These are phyloP conservation scores for Scytalidium lignicola DNA, from an alignment of 2,329 filamentous ascomycete genomes.

Conservation along the genomic window DNA sequence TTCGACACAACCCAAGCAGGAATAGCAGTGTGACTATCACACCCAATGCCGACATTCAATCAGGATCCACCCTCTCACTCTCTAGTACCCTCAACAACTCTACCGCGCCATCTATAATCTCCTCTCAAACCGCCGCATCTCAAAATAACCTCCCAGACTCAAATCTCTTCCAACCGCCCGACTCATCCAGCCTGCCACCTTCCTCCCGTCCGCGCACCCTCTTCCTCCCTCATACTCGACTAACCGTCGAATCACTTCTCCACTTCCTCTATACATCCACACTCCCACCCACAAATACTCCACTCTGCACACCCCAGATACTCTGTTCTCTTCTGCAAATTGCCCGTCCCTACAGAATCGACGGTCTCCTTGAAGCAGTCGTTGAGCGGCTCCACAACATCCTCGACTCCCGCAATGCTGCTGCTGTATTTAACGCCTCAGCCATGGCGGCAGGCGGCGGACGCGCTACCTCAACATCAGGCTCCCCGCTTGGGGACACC, in stretches of 20 bases:
- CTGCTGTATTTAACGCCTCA: conserved; percentile 95
- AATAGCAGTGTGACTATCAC: conserved; percentile 87
- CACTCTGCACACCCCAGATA: conserved; percentile 88
- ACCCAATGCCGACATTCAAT: conserved; percentile 49
- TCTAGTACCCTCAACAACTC: conserved; percentile 39
- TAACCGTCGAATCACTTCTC: conserved; percentile 84
- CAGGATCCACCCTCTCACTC: conserved; percentile 40
- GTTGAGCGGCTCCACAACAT: conserved; percentile 86
- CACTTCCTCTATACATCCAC: conserved; percentile 93
- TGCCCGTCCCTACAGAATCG: conserved; percentile 85
- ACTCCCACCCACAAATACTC: conserved; percentile 68
- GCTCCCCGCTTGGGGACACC: conserved; percentile 41
- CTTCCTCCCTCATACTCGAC: conserved; percentile 86
- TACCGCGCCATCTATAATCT: conserved; percentile 6
- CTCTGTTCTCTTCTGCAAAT: conserved; percentile 93
- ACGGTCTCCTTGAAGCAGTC: conserved; percentile 86
- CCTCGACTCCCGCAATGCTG: conserved; percentile 88
- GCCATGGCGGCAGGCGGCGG: conserved; percentile 97
- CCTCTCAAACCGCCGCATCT: conserved; percentile 6
- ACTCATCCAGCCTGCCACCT: conserved; percentile 50
- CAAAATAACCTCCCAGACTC: conserved; percentile 1
- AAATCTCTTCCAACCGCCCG: conserved; percentile 13
- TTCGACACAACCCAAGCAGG: conserved; percentile 54
- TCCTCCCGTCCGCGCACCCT: conserved; percentile 73
- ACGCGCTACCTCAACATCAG: conserved; percentile 60